Evolutionary conservation across 495 filamentous ascomycete genomes (phyloP), one percentile per base, ranked within the genome.

Genomic region (Penicillium crystallinum): DNA sequence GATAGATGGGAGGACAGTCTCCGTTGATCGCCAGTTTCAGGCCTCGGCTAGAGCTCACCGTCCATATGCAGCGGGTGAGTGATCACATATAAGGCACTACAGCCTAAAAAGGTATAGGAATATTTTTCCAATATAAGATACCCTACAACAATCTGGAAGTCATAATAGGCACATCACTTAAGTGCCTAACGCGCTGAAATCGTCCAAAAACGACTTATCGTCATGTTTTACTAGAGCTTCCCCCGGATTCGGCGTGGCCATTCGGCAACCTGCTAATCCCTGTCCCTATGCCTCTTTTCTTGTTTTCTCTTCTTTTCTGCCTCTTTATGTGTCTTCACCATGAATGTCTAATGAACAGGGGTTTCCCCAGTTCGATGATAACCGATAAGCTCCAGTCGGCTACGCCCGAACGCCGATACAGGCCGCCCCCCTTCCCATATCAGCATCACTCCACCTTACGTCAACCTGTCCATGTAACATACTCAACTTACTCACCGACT

Each of bases 21-120:
- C 54, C 58, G 61, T 44, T 37, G 58, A 61, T 58, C 55, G 44
- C 46, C 37, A 40, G 45, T 46, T 46, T 51, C 46, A 50, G 47
- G 40, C 69, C 69, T 72, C 69, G 69, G 69, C 61, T 72, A 72
- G 65, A 50, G 48, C 27, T 42, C 30, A 34, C 37, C 46, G 34
- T 41, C 23, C 23, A 3, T 17, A 17, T 48, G 33, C 30, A 40
- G 40, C 18, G 23, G 18, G 18, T 47, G 36, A 54, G 39, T 42
- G 34, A 41, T n/a, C 23, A n/a, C 29, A 25, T 45, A 34, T 45
- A 33, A 45, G 33, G 42, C 18, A 33, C 27, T 33, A 19, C 4
- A 29, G 7, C 34, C 34, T 36, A 15, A 8, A 36, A 2, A 4
- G 3, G 11, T 31, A 10, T 27, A 3, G 23, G 11, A 10, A 4